Evolutionary conservation across 306 rosid genomes (phyloP), one percentile per base, ranked within the genome.

Genomic region (Nissolia schottii): DNA sequence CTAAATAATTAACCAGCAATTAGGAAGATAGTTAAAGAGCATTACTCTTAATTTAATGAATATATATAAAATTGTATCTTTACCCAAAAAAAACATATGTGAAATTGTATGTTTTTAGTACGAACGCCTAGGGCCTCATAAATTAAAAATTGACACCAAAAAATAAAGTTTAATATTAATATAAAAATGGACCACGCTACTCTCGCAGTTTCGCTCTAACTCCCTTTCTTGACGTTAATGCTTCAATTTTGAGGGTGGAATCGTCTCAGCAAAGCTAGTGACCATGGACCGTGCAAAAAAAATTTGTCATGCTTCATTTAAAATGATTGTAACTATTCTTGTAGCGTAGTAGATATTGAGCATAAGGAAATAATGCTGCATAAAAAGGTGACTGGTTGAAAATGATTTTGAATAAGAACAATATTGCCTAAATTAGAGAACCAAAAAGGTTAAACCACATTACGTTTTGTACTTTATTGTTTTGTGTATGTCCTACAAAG

Each of bases 341-440:
- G n/a, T n/a, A n/a, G 67, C n/a, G n/a, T 28, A 1, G 40, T 40
- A n/a, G 9, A 15, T 11, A 4, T 28, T 23, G 7, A 57, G 40
- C 15, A 57, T 34, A 23, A 0, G 19, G 19, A 67, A 41, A 63
- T 40, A 60, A 10, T 27, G 38, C 6, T 29, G 1, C 0, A 20
- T n/a, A n/a, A n/a, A n/a, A 27, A 37, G 13, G 43, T 62, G 73
- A 28, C 2, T 38, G 77, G 53, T 31, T 70, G 25, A 70, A 62
- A 77, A 63, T 60, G 40, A 69, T 27, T 14, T 59, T 25, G 65
- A 28, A 46, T 37, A 53, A 23, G 38, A 54, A 53, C 15, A 2
- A 5, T 69, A 38, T n/a, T 69, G 24, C 25, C 24, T 7, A 19
- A 48, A 18, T 19, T 20, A 23, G 51, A 69, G 51, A 54, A 37